Percentiles rank a stretch among this genome's conserved stretches.
Evolutionary conservation across 345 rosid species (phyloP).

Genomic region (Eucalyptus sideroxylon): DNA sequence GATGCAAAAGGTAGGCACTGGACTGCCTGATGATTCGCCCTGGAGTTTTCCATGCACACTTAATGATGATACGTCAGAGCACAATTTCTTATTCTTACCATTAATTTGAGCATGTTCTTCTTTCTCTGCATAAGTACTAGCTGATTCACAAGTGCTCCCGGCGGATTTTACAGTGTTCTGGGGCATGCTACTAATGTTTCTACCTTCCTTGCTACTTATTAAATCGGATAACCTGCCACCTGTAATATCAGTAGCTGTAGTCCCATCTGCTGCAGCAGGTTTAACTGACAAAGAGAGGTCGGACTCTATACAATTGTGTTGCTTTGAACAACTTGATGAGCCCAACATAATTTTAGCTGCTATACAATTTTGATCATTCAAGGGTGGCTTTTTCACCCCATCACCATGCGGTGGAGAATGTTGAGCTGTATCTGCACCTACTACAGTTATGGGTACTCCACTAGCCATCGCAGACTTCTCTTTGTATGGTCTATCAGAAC

Average conservation of each 20-base stretch:
- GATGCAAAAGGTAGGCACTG: constrained; percentile 5
- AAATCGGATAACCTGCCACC: neutral
- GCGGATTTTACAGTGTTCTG: neutral
- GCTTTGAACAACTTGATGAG: neutral
- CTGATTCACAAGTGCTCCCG: neutral
- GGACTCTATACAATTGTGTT: neutral
- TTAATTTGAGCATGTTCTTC: neutral
- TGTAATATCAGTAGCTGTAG: neutral
- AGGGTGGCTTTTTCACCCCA: neutral
- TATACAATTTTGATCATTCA: constrained; percentile 4
- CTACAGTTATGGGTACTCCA: neutral
- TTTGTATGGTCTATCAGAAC: constrained; percentile 4
- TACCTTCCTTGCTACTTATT: neutral
- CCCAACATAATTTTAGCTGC: constrained; percentile 4
- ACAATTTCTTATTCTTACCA: neutral
- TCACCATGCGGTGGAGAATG: neutral
- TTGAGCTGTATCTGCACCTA: neutral
- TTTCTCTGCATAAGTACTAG: neutral
- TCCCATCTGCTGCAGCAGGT: neutral
- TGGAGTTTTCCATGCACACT: constrained; percentile 16
- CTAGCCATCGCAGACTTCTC: constrained; percentile 5
- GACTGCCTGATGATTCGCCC: constrained; percentile 12
- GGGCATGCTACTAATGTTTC: neutral
- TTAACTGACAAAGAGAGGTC: neutral
- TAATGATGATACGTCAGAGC: constrained; percentile 15